Evolutionary conservation across 441 rosid genomes (phyloP).

Genomic region (Populus tomentosa): DNA sequence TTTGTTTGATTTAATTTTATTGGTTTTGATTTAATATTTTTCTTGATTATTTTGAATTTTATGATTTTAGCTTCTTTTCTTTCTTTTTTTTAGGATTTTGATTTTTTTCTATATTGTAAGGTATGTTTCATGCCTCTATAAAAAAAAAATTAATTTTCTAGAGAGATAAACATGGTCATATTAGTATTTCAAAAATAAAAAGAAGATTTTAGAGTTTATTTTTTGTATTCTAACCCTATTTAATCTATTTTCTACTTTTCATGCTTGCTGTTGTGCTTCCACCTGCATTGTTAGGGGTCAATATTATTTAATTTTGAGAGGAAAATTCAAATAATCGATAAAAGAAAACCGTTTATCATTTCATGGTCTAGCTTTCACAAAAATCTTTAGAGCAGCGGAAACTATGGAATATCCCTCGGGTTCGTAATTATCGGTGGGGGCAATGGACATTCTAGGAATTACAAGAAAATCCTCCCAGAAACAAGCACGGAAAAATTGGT

Average conservation of each 20-base stretch:
- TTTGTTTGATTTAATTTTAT: too few relatives aligned
- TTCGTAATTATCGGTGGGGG: slow-evolving; percentile 1
- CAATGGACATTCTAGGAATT: slow-evolving; percentile 9
- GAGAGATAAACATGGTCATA: too few relatives aligned
- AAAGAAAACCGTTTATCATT: neutral
- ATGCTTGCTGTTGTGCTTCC: neutral
- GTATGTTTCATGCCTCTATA: too few relatives aligned
- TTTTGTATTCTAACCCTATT: neutral
- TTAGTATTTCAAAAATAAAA: too few relatives aligned
- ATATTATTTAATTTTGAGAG: neutral
- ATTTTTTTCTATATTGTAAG: too few relatives aligned
- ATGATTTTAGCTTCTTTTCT: too few relatives aligned
- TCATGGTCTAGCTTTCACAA: neutral
- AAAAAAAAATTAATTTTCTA: too few relatives aligned
- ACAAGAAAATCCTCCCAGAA: neutral
- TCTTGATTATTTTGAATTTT: too few relatives aligned
- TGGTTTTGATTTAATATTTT: too few relatives aligned
- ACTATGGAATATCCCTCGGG: slow-evolving; percentile 19
- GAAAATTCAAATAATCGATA: neutral
- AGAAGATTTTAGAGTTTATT: too few relatives aligned
- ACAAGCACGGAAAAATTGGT: neutral
- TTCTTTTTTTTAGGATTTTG: too few relatives aligned
- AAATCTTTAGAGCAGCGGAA: slow-evolving; percentile 1
- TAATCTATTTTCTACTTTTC: neutral
- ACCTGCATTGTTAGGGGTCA: neutral